Base-by-base conservation (phyloP, 202 grass and related monocot genomes). In the Dendrocalamus latiflorus region DNA sequence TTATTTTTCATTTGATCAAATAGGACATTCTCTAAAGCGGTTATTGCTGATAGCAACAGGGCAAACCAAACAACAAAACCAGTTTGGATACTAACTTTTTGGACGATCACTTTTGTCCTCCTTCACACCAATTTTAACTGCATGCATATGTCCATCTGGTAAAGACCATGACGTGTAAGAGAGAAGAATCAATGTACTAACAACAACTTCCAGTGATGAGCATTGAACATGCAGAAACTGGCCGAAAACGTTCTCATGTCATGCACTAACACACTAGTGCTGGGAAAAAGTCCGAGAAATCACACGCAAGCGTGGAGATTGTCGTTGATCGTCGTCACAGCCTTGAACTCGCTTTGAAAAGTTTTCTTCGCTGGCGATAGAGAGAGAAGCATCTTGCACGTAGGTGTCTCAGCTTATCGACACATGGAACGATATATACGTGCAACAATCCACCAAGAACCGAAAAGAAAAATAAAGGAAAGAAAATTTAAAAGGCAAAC, bases 231-330 rank as follows among this genome's bases (percentile, higher is more conserved):
- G 30, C 28, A 82, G 50, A 65, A 68, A 10, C 69, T 34, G 14
- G 25, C 48, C 14, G 42, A 79, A 86, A 78, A 74, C 73, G 58
- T 72, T 86, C 8, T 17, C 36, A 25, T 77, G 47, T 74, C 66
- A 86, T 77, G 78, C 33, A 67, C 82, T 30, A 14, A 49, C 38
- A 43, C 65, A 17, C 70, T 57, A 26, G 36, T 77, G 64, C 71
- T 5, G 14, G 67, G 63, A 11, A 86, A 86, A 55, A 18, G 74
- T 79, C 79, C 20, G 62, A 68, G 58, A 78, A 30, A 54, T 48
- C 68, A n/a, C 24, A 86, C 79, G 88, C 77, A 86, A 90, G 84
- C 73, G 36, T 48, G 13, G 83, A 39, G 67, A 39, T 72, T 72
- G 88, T 82, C 88, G 49, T 67, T 51, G 72, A 33, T 16, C 78